Evolutionary conservation across 352 stramenopile genomes (phyloP).

Genomic region (Globisporangium apiculatum): DNA sequence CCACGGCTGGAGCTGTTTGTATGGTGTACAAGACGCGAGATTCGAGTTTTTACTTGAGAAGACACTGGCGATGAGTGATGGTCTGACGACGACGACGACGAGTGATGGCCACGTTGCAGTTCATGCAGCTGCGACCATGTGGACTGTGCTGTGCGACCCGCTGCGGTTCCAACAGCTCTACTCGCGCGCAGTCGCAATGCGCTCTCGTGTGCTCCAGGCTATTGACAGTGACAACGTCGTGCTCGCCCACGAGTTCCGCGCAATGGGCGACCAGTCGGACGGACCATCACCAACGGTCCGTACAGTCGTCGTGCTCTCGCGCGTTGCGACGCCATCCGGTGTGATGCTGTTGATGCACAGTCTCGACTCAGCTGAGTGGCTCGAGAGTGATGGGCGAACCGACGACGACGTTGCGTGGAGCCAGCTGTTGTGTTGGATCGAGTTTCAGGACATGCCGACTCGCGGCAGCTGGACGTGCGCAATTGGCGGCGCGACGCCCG

Average conservation of each 20-base stretch:
- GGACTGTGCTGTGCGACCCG: constrained; percentile 4
- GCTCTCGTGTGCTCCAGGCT: constrained; percentile 5
- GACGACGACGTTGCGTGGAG: constrained; percentile 5
- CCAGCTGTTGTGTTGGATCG: constrained; percentile 10
- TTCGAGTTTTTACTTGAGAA: constrained; percentile 12
- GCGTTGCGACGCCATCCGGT: background rate
- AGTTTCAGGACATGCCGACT: constrained; percentile 6
- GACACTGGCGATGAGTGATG: too few species aligned
- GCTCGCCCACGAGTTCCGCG: constrained; percentile 7
- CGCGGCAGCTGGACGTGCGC: background rate
- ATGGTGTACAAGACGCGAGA: background rate
- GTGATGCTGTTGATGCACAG: constrained; percentile 1
- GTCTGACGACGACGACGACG: too few species aligned
- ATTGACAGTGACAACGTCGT: constrained; percentile 14
- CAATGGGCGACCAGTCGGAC: constrained; percentile 5
- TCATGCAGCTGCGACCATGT: background rate
- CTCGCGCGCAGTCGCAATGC: constrained; percentile 6
- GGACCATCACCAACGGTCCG: background rate
- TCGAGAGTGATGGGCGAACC: background rate
- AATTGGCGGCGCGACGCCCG: constrained; percentile 4
- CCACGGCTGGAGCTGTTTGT: constrained; percentile 4
- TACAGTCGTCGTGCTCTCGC: constrained; percentile 7
- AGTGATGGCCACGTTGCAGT: background rate
- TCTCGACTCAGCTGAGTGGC: constrained; percentile 1
- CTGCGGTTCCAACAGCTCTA: background rate